Conservation (phyloP, 805 yeast genomes). For the Ogataea chonburiensis region DNA sequence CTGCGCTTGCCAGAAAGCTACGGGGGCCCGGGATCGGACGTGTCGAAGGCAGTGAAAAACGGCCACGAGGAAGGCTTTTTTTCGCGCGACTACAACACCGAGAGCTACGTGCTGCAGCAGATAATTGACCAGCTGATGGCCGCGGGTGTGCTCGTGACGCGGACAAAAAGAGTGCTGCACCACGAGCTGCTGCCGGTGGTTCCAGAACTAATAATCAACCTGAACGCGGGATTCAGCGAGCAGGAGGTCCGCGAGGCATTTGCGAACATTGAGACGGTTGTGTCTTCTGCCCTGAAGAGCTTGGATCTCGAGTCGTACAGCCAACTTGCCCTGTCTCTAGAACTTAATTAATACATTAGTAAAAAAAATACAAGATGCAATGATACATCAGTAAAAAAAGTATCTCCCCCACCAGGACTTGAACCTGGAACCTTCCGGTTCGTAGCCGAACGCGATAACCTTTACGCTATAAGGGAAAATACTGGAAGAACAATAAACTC, state of each 20-base stretch:
- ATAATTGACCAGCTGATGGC: constrained; percentile 58
- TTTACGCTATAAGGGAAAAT: constrained; percentile 33
- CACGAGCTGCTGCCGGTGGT: constrained; percentile 73
- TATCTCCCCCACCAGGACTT: constrained; percentile 49
- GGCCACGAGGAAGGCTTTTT: constrained; percentile 43
- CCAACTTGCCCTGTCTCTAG: constrained; percentile 15
- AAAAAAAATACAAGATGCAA: constrained; percentile 6
- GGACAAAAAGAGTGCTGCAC: constrained; percentile 58
- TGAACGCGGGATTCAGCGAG: constrained; percentile 46
- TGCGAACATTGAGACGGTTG: constrained; percentile 35
- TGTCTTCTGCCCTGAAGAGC: constrained; percentile 14
- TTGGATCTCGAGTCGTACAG: constrained; percentile 10
- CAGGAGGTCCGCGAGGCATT: constrained; percentile 46
- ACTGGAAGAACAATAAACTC: constrained; percentile 5
- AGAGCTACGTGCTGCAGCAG: constrained; percentile 61
- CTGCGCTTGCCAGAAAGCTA: constrained; percentile 49
- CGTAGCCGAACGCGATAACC: constrained; percentile 37
- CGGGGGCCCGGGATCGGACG: constrained; percentile 44
- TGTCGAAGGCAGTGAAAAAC: constrained; percentile 44
- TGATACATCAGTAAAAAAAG: constrained; percentile 2
- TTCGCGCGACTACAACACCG: constrained; percentile 47
- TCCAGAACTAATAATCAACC: constrained; percentile 55
- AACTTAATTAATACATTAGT: background rate
- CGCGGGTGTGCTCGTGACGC: constrained; percentile 55
- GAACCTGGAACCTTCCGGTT: constrained; percentile 48